phyloP scores from a whole-genome alignment of 108 stramenopile species.

The Pseudonitzschia pungens region DNA sequence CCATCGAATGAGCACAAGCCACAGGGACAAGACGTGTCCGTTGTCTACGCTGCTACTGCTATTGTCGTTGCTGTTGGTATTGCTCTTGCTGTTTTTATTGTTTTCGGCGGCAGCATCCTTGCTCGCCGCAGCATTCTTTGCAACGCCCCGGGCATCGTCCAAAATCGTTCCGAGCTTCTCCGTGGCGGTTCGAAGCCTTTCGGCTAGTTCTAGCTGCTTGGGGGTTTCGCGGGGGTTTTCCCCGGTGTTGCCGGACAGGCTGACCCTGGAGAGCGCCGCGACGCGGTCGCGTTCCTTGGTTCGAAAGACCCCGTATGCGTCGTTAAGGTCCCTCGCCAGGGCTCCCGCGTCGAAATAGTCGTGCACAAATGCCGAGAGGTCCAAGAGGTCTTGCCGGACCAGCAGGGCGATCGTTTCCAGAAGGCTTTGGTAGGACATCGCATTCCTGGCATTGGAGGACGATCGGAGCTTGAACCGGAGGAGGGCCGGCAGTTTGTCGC shows the following conservation, averaged over 20 bases:
- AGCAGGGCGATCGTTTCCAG: slow-evolving; percentile 49
- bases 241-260: slow-evolving; percentile 24
- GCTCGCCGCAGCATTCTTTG: background rate
- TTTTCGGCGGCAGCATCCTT: background rate
- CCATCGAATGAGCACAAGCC: slow-evolving; percentile 31
- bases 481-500: slow-evolving; percentile 61
- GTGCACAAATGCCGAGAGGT: slow-evolving; percentile 26
- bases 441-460: background rate
- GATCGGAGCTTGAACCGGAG: slow-evolving; percentile 79
- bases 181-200: slow-evolving; percentile 13
- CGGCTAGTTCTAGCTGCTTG: slow-evolving; percentile 15
- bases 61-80: background rate
- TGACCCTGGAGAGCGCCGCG: slow-evolving; percentile 28
- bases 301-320: slow-evolving; percentile 34
- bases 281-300: slow-evolving; percentile 24
- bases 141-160: background rate
- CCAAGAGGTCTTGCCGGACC: slow-evolving; percentile 31
- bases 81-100: background rate
- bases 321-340: slow-evolving; percentile 29
- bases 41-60: background rate
- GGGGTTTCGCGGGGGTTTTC: slow-evolving; percentile 25
- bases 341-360: slow-evolving; percentile 10
- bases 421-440: background rate
- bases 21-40: slow-evolving; percentile 17
- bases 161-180: background rate